Evolutionary conservation across 345 rosid species (phyloP).

Genomic region (Arabis alpina): DNA sequence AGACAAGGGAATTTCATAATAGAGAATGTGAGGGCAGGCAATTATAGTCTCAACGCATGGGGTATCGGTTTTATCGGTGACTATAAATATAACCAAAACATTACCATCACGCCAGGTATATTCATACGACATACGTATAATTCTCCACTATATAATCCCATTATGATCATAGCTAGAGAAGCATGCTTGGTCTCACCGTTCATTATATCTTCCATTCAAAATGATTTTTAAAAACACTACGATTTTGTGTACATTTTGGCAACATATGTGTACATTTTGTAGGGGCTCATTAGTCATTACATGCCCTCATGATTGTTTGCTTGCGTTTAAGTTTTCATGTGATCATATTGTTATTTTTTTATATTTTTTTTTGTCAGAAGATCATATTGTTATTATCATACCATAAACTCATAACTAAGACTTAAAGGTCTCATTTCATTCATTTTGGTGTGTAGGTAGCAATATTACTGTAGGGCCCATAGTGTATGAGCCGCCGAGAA

Average conservation of each 20-base stretch:
- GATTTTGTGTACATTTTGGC: no score
- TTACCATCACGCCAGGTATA: slow-evolving; percentile 63
- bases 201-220: background rate
- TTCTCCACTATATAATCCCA: background rate
- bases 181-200: slow-evolving; percentile 20
- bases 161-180: slow-evolving; percentile 18
- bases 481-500: slow-evolving; percentile 71
- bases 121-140: background rate
- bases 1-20: slow-evolving; percentile 59
- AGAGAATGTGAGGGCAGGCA: slow-evolving; percentile 62
- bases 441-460: slow-evolving; percentile 48
- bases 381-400: background rate
- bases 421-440: background rate
- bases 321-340: background rate
- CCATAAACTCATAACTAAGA: background rate
- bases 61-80: slow-evolving; percentile 73
- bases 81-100: slow-evolving; percentile 48
- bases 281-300: background rate
- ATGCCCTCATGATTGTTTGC: background rate
- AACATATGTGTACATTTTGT: background rate
- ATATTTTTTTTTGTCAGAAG: no score
- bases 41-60: slow-evolving; percentile 76
- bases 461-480: slow-evolving; percentile 49
- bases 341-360: no score
- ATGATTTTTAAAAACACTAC: no score